Conservation (phyloP, 768 basidiomycete genomes). For the Sarcomyxa edulis region DNA sequence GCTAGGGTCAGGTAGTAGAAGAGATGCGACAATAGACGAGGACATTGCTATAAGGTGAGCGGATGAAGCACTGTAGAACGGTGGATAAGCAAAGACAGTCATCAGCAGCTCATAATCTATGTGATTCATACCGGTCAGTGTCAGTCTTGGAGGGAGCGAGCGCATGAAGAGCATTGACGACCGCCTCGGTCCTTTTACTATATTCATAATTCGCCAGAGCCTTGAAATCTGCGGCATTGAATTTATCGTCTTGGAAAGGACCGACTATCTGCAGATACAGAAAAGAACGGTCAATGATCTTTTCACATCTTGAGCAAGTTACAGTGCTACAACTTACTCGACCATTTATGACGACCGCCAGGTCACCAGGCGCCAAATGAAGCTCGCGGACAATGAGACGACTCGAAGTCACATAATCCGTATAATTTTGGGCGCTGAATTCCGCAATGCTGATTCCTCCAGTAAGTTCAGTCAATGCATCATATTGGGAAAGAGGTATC, state of each 20-base stretch:
- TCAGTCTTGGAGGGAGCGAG: conserved; percentile 34
- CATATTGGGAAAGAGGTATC: conserved; percentile 27
- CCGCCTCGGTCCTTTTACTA: conserved; percentile 60
- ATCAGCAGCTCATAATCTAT: too few relatives aligned
- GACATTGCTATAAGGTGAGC: conserved; percentile 60
- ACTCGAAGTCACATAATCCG: conserved; percentile 37
- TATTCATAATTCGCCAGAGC: conserved; percentile 72
- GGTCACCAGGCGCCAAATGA: conserved; percentile 53
- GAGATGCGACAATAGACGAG: conserved; percentile 67
- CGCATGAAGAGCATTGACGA: conserved; percentile 58
- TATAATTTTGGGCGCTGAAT: conserved; percentile 29
- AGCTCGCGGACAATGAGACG: conserved; percentile 49
- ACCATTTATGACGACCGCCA: conserved; percentile 75
- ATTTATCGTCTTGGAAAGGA: conserved; percentile 55
- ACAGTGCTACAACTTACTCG: conserved; percentile 53
- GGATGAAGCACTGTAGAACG: conserved; percentile 42
- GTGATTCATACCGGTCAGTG: conserved; percentile 35
- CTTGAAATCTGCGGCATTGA: conserved; percentile 67
- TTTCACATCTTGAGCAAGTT: background rate
- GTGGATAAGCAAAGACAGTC: too few relatives aligned
- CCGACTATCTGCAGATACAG: conserved; percentile 59
- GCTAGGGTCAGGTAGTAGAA: conserved; percentile 68
- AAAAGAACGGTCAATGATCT: conserved; percentile 4
- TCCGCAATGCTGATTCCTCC: conserved; percentile 26
- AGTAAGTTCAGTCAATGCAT: conserved; percentile 25